Evolutionary conservation across 306 rosid species (phyloP), one percentile per base, ranked within the genome.

Genomic region (Trichosanthes cucumerina): DNA sequence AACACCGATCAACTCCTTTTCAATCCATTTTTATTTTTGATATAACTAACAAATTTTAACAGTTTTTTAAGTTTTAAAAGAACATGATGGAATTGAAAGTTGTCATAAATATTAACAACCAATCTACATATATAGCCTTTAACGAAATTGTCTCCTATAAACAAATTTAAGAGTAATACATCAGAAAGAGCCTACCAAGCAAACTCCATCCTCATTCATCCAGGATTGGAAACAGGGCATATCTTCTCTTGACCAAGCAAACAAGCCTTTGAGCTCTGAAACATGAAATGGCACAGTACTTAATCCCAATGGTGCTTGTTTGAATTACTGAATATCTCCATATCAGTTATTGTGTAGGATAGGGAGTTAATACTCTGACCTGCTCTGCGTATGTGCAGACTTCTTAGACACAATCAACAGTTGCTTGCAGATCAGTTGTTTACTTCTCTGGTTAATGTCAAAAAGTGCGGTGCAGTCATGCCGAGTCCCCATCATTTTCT

Each of bases 401-500:
- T 69, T 11, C n/a, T 69, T n/a, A 39, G 26, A 69, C 75, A 39
- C 53, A 69, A 36, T 31, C 75, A 41, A 21, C 36, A 41, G 56
- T 70, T 41, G 58, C 24, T 71, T 24, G 19, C 41, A 3, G 77
- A 4, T 46, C 57, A 28, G 38, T 71, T n/a, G 6, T 71, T 47
- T 23, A 15, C 38, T 14, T 44, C 18, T 34, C n/a, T 33, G 18
- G 36, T 33, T 63, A 63, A 31, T 63, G 21, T 63, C 23, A 14
- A 71, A 71, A 46, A 10, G 38, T 2, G 7, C 8, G 58, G 39
- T 12, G n/a, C 52, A 68, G 53, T 41, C 34, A 41, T 19, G 5
- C 74, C 49, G 72, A 83, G 41, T 72, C 80, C 52, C 85, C 82
- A 15, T 85, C 83, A 7, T 84, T 83, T 38, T 90, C 95, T 6